Evolutionary conservation across 805 yeast genomes (phyloP), one percentile per base, ranked within the genome.

Genomic region (Candida adriatica): DNA sequence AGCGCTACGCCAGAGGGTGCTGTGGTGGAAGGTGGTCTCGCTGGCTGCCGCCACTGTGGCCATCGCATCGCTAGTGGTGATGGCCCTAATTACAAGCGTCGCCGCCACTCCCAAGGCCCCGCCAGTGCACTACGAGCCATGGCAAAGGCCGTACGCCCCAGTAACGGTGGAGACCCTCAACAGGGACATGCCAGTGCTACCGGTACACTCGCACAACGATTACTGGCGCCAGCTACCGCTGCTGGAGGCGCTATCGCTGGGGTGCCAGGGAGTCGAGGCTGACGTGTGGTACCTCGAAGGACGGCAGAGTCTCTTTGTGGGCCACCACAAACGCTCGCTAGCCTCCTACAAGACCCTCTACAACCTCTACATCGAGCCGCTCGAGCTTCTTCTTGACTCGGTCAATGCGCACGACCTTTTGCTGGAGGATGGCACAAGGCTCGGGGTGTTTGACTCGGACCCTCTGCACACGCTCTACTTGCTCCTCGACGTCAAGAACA

Each of bases 131-230:
- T n/a, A n/a, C n/a, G n/a, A n/a, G n/a, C n/a, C n/a, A n/a, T n/a
- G n/a, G n/a, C n/a, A n/a, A n/a, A n/a, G n/a, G n/a, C n/a, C n/a
- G n/a, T n/a, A n/a, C n/a, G n/a, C n/a, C n/a, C n/a, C n/a, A n/a
- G n/a, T 33, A 24, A 33, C 30, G 9, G 38, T 38, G 19, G 27
- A 19, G 9, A 10, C 11, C 6, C 18, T 41, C 15, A 41, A 38
- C 34, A 27, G 18, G 8, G 42, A 34, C 13, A 34, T 24, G 22
- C 37, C 29, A 2, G 39, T 37, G 6, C 23, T 50, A 13, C 64
- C 62, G 6, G 59, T 77, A 16, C 86, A 79, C 48, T 74, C 83
- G 1, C 86, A 79, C 48, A 79, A 79, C 46, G 85, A 79, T 49
- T 79, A 79, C 51, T 74, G 81, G 79, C 57, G 85, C 45, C 37